phyloP scores from a whole-genome alignment of 768 basidiomycete genomes.

The Tricholoma terreum region DNA sequence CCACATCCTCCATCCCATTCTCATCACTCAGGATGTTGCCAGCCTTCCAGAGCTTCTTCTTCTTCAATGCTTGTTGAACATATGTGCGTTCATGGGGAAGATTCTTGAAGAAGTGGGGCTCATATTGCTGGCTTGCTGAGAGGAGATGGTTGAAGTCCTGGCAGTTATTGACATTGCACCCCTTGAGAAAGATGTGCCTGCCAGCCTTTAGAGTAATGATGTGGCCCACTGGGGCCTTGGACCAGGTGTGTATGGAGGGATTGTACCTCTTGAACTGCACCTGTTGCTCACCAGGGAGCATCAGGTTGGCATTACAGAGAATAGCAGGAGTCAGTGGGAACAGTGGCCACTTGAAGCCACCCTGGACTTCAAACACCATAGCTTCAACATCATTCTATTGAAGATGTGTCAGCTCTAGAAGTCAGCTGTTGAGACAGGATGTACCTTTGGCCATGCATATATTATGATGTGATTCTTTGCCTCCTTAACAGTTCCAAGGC shows the following conservation, averaged over 20 bases:
- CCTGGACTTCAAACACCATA: neutral
- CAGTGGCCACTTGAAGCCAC: neutral
- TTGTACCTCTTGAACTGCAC: neutral
- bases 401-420: no score
- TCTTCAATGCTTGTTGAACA: neutral
- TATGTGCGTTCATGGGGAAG: neutral
- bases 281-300: neutral
- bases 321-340: neutral
- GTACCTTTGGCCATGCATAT: no score
- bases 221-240: conserved; percentile 2
- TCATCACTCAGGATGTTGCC: neutral
- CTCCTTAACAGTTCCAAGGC: no score
- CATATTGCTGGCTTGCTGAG: neutral
- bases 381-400: neutral
- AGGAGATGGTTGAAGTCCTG: neutral
- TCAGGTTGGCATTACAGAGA: neutral
- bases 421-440: no score
- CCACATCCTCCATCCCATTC: neutral
- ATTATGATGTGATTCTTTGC: no score
- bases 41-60: neutral
- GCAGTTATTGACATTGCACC: neutral
- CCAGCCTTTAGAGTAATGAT: conserved; percentile 1
- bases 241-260: neutral
- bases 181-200: conserved; percentile 1
- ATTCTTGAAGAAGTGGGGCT: neutral